Evolutionary conservation across 805 yeast genomes (phyloP).

Genomic region (Cyberlindnera xylosilytica): DNA sequence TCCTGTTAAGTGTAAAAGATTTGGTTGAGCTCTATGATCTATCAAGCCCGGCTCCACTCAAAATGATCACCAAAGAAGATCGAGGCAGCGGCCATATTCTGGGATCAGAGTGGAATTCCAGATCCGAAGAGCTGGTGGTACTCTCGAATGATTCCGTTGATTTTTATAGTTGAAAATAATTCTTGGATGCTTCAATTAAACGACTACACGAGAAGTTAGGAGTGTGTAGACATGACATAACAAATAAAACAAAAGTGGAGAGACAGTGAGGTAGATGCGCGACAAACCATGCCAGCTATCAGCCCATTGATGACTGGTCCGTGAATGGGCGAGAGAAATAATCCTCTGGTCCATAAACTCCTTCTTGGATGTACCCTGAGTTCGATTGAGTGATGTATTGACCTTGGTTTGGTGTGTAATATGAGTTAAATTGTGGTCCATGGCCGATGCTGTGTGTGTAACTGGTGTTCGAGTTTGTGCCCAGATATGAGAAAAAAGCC

Average conservation of each 20-base stretch:
- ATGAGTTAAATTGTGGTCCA: not conserved
- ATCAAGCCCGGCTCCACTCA: slow-evolving; percentile 4
- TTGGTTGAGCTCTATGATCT: slow-evolving; percentile 12
- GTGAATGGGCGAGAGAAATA: no score
- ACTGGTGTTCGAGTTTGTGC: slow-evolving; percentile 10
- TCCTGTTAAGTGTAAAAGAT: slow-evolving; percentile 10
- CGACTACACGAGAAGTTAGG: not conserved
- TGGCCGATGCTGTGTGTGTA: not conserved
- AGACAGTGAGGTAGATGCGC: no score
- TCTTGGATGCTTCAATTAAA: no score
- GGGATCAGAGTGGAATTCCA: slow-evolving; percentile 4
- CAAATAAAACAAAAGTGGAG: not conserved
- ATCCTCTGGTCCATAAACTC: no score
- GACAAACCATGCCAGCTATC: no score
- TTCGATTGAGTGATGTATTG: no score
- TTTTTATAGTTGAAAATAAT: not conserved
- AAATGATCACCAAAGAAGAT: slow-evolving; percentile 11
- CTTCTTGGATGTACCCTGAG: no score
- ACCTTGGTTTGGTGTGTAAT: not conserved
- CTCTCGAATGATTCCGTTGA: slow-evolving; percentile 4
- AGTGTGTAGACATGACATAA: not conserved
- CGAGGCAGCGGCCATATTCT: slow-evolving; percentile 9
- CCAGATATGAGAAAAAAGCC: no score
- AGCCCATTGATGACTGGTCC: not conserved
- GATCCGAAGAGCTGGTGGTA: not conserved